Evolutionary conservation across 208 protist genomes (phyloP).

Genomic region (Crithidia expoeki): DNA sequence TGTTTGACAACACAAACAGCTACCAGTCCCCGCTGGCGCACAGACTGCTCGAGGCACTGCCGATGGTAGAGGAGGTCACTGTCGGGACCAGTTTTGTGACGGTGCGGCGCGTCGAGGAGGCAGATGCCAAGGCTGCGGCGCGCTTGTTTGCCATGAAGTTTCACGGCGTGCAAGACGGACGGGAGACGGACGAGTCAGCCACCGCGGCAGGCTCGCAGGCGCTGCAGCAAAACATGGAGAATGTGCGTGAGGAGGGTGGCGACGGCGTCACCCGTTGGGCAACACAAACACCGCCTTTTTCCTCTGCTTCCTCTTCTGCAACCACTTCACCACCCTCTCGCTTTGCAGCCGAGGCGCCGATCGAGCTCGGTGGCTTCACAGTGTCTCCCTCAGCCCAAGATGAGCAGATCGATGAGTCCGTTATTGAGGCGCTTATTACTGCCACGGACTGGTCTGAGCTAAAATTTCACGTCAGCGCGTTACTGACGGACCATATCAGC

Average conservation of each 20-base stretch:
- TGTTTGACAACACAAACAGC: slow-evolving; percentile 79
- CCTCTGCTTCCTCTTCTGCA: neutral
- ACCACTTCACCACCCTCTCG: neutral
- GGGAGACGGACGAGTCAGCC: slow-evolving; percentile 27
- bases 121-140: slow-evolving; percentile 62
- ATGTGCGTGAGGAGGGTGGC: slow-evolving; percentile 9
- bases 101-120: slow-evolving; percentile 70
- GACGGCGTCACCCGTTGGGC: neutral
- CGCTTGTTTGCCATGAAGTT: slow-evolving; percentile 69
- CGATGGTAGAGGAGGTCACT: slow-evolving; percentile 91
- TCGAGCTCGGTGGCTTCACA: slow-evolving; percentile 49
- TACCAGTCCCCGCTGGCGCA: slow-evolving; percentile 83
- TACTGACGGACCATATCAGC: slow-evolving; percentile 86
- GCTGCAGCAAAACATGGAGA: slow-evolving; percentile 53
- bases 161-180: slow-evolving; percentile 29
- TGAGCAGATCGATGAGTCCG: slow-evolving; percentile 56
- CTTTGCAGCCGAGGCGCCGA: slow-evolving; percentile 12
- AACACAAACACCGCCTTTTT: neutral
- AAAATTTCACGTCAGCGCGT: slow-evolving; percentile 78
- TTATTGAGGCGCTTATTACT: slow-evolving; percentile 61
- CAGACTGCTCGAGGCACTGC: slow-evolving; percentile 62
- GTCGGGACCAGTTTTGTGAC: slow-evolving; percentile 80
- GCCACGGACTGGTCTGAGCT: slow-evolving; percentile 81
- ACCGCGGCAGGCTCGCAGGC: slow-evolving; percentile 54
- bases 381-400: slow-evolving; percentile 37